Percentiles rank a stretch among this genome's conserved stretches.
These are phyloP conservation scores for Kodamaea arcana DNA, from an alignment of 1,139 yeast species.

Conservation along the genomic window DNA sequence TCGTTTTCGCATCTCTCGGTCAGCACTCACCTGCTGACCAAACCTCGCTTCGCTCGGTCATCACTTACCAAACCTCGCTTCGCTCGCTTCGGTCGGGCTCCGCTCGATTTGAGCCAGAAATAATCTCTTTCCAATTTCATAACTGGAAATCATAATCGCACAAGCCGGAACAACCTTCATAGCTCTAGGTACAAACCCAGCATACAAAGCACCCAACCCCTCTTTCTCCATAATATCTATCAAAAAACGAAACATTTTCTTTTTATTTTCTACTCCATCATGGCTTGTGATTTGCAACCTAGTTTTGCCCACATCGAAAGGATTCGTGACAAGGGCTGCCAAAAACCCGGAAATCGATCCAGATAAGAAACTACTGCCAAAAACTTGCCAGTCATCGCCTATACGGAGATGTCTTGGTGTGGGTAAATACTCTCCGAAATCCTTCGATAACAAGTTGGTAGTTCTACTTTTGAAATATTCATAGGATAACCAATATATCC, in stretches of 20 bases:
- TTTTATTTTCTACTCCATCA: constrained; percentile 18
- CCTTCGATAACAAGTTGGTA: constrained; percentile 13
- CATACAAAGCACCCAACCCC: constrained; percentile 74
- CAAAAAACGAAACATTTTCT: constrained; percentile 65
- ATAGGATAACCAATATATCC: constrained; percentile 89
- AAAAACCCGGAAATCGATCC: constrained; percentile 83
- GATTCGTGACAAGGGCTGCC: constrained; percentile 86
- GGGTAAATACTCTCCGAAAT: constrained; percentile 1
- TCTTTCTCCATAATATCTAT: constrained; percentile 60
- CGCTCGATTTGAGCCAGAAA: no score
- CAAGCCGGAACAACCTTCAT: constrained; percentile 95
- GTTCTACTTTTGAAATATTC: constrained; percentile 42
- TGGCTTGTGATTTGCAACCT: constrained; percentile 65
- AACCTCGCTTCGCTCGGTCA: no score
- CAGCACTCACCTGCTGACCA: no score
- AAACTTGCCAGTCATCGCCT: constrained; percentile 50
- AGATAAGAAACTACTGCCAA: constrained; percentile 70
- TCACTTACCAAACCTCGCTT: no score
- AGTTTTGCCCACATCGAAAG: constrained; percentile 97
- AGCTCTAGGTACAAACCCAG: constrained; percentile 82
- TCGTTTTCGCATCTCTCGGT: no score
- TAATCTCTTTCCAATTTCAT: constrained; percentile 79
- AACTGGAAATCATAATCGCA: constrained; percentile 96
- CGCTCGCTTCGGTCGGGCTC: no score
- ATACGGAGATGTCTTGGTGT: neutral